Conservation (phyloP, 257 asterid genomes). For the Petunia secreta region DNA sequence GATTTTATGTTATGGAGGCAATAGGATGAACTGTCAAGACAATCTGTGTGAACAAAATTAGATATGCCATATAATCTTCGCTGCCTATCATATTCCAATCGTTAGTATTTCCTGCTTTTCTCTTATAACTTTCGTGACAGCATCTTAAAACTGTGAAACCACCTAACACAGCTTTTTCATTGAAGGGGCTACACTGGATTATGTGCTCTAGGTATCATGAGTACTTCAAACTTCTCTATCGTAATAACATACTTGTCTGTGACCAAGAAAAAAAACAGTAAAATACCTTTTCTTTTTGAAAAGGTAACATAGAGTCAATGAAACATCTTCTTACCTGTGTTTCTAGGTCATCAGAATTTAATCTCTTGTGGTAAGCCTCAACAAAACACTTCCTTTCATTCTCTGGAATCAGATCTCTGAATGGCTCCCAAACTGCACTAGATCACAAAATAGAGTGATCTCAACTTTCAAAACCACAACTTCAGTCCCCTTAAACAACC, state of each 20-base stretch:
- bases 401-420: conserved; percentile 92
- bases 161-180: neutral
- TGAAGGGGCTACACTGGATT: neutral
- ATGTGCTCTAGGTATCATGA: neutral
- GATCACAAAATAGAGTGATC: conserved; percentile 2
- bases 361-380: conserved; percentile 85
- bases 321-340: conserved; percentile 65
- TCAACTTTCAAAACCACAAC: conserved; percentile 12
- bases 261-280: neutral
- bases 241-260: neutral
- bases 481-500: conserved; percentile 17
- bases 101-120: conserved; percentile 7
- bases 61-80: neutral
- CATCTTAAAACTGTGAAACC: conserved; percentile 16
- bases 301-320: neutral
- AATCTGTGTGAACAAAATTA: conserved; percentile 1
- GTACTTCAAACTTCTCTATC: conserved; percentile 9
- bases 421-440: conserved; percentile 88
- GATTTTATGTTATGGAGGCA: neutral
- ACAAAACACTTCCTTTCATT: conserved; percentile 81
- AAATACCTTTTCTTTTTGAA: too few species aligned
- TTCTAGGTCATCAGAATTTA: conserved; percentile 80
- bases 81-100: conserved; percentile 11
- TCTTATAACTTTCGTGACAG: neutral
- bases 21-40: neutral